phyloP scores from a whole-genome alignment of 1,284 basidiomycete genomes.

The Ceratobasidium sp. region DNA sequence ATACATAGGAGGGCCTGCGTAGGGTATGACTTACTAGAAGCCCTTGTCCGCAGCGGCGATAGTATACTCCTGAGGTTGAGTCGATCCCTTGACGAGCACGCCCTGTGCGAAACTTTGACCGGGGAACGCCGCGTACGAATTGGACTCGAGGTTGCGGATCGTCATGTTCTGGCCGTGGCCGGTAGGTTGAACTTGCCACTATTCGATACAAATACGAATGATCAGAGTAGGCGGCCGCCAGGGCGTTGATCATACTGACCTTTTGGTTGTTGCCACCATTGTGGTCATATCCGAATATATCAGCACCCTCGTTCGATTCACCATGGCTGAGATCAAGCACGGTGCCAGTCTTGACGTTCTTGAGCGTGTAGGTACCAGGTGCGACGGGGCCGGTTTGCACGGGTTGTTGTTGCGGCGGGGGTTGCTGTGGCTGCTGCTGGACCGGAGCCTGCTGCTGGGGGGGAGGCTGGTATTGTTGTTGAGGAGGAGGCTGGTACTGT shows the following conservation, averaged over 20 bases:
- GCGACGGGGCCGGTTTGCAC: slow-evolving; percentile 16
- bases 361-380: slow-evolving; percentile 28
- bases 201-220: not conserved
- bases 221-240: too few species aligned
- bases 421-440: slow-evolving; percentile 4
- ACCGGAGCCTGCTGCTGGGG: not conserved
- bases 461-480: not conserved
- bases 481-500: slow-evolving; percentile 10
- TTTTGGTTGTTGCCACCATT: slow-evolving; percentile 44
- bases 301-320: slow-evolving; percentile 33
- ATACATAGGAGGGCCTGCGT: not conserved
- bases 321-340: slow-evolving; percentile 41
- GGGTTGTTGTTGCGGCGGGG: slow-evolving; percentile 5
- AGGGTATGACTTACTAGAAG: slow-evolving; percentile 25
- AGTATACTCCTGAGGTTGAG: slow-evolving; percentile 30
- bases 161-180: slow-evolving; percentile 43
- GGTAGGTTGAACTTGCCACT: slow-evolving; percentile 42
- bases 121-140: slow-evolving; percentile 33
- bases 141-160: slow-evolving; percentile 33
- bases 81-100: slow-evolving; percentile 34
- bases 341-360: slow-evolving; percentile 44
- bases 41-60: slow-evolving; percentile 38
- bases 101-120: slow-evolving; percentile 36
- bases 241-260: not conserved
- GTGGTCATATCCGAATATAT: slow-evolving; percentile 34